Evolutionary conservation across 164 flowering plant genomes (phyloP).

Genomic region (Cinnamomum chago): DNA sequence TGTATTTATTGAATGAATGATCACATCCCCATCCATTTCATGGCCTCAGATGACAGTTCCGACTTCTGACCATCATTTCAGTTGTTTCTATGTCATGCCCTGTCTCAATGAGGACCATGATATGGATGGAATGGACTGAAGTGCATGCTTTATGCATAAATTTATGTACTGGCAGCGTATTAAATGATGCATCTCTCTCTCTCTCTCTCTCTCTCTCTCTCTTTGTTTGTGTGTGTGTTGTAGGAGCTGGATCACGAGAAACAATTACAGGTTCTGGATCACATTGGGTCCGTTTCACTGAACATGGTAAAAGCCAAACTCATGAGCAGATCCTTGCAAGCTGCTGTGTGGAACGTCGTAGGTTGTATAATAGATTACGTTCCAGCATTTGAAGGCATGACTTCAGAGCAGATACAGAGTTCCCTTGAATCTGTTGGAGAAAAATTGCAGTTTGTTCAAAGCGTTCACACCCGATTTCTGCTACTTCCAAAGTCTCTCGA

Average conservation of each 20-base stretch:
- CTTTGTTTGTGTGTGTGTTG: neutral
- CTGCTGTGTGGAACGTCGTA: conserved; percentile 56
- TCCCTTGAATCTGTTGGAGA: conserved; percentile 50
- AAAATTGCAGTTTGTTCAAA: conserved; percentile 66
- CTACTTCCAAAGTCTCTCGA: conserved; percentile 66
- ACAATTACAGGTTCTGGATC: conserved; percentile 42
- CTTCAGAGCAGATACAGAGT: conserved; percentile 33
- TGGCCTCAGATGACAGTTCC: too few species aligned
- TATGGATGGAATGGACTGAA: too few species aligned
- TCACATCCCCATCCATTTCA: too few species aligned
- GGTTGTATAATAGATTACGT: conserved; percentile 28
- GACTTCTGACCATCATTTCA: too few species aligned
- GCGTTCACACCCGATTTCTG: conserved; percentile 66
- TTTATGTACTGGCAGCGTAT: too few species aligned
- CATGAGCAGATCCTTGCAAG: conserved; percentile 59
- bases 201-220: too few species aligned
- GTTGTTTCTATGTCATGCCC: too few species aligned
- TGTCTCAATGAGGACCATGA: too few species aligned
- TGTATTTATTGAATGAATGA: too few species aligned
- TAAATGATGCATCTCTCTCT: too few species aligned
- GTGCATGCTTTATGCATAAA: too few species aligned
- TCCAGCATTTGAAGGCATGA: conserved; percentile 25
- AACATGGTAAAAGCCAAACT: conserved; percentile 49
- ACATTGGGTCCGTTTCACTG: conserved; percentile 53
- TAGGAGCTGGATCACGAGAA: conserved; percentile 66